These are phyloP conservation scores for Magnolia sinica DNA, from an alignment of 164 flowering plant genomes.

Conservation along the genomic window DNA sequence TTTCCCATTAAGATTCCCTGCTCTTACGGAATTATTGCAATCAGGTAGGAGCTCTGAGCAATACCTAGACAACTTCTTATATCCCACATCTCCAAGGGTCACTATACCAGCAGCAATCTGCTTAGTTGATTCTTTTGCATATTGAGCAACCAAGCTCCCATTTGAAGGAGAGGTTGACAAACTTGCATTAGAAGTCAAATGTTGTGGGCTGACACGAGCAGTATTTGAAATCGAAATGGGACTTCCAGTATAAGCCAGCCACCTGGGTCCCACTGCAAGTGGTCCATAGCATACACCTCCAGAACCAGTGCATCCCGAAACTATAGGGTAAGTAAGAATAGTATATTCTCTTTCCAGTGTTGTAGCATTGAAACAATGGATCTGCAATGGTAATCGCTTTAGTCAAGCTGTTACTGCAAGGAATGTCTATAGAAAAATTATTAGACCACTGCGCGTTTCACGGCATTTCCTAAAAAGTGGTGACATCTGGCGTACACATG, in stretches of 20 bases:
- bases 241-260: conserved; percentile 83
- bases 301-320: conserved; percentile 35
- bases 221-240: conserved; percentile 40
- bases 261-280: conserved; percentile 79
- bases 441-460: background rate
- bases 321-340: conserved; percentile 62
- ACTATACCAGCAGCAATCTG: conserved; percentile 84
- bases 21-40: conserved; percentile 30
- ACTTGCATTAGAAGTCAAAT: conserved; percentile 44
- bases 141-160: conserved; percentile 71
- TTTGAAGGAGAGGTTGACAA: conserved; percentile 42
- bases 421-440: background rate
- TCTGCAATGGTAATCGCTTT: conserved; percentile 38
- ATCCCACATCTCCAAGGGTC: conserved; percentile 72
- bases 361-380: conserved; percentile 69
- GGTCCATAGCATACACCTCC: conserved; percentile 69
- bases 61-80: conserved; percentile 67
- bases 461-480: background rate
- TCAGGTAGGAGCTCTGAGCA: conserved; percentile 74
- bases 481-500: background rate
- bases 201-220: conserved; percentile 64
- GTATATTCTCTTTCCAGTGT: conserved; percentile 68
- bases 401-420: background rate
- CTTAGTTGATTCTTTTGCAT: conserved; percentile 80
- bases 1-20: conserved; percentile 42